phyloP scores from a whole-genome alignment of 2,329 filamentous ascomycete species.

The Beauveria pseudobassiana region DNA sequence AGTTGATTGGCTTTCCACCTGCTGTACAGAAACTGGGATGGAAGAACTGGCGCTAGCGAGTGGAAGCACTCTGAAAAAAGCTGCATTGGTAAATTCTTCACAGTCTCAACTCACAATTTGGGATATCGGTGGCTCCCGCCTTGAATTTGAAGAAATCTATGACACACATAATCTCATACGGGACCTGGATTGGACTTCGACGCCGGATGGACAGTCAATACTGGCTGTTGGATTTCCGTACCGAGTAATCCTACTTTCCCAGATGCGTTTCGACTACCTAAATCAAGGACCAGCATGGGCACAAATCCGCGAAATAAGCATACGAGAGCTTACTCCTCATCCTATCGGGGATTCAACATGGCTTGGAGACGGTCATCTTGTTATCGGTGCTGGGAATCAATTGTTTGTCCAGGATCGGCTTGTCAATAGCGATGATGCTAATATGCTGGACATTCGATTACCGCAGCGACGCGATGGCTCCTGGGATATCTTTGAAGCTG shows the following conservation, averaged over 20 bases:
- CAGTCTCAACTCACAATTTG: slow-evolving; percentile 79
- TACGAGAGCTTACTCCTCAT: slow-evolving; percentile 75
- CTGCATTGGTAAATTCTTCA: slow-evolving; percentile 68
- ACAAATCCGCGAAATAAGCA: slow-evolving; percentile 72
- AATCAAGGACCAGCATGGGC: slow-evolving; percentile 88
- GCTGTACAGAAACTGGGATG: slow-evolving; percentile 72
- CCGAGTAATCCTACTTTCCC: slow-evolving; percentile 71
- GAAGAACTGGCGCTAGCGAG: slow-evolving; percentile 68
- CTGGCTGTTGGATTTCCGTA: slow-evolving; percentile 90
- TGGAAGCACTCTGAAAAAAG: slow-evolving; percentile 79
- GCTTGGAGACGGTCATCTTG: slow-evolving; percentile 76
- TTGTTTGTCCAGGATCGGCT: slow-evolving; percentile 75
- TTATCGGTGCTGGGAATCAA: slow-evolving; percentile 86
- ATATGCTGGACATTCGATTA: slow-evolving; percentile 46
- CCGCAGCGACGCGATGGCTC: slow-evolving; percentile 41
- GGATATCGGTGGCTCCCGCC: slow-evolving; percentile 73
- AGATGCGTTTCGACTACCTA: slow-evolving; percentile 87
- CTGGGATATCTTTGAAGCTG: slow-evolving; percentile 71
- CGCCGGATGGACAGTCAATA: slow-evolving; percentile 80
- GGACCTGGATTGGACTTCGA: slow-evolving; percentile 91
- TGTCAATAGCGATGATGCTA: slow-evolving; percentile 56
- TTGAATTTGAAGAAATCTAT: slow-evolving; percentile 75
- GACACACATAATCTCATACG: slow-evolving; percentile 66
- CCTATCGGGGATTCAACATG: slow-evolving; percentile 91
- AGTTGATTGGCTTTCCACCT: slow-evolving; percentile 77